Conservation (phyloP, 2,329 filamentous ascomycete genomes). For the Microdochium trichocladiopsis region DNA sequence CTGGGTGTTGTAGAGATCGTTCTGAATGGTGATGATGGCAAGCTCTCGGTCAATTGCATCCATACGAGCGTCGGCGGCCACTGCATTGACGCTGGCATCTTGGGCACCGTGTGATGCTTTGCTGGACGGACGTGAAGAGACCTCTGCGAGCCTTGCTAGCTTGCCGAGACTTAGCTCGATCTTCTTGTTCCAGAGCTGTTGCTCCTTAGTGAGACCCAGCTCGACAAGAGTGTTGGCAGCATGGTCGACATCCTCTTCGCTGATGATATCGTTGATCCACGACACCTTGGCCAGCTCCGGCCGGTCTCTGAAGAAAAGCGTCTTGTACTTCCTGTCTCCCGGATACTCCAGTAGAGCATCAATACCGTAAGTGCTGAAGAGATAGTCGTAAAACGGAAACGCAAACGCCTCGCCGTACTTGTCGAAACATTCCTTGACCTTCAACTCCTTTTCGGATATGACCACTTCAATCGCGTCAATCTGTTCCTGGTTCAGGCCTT, state of each 20-base stretch:
- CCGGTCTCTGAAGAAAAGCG: conserved; percentile 67
- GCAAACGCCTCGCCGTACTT: conserved; percentile 61
- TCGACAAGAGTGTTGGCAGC: conserved; percentile 66
- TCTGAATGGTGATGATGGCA: conserved; percentile 70
- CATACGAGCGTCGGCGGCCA: conserved; percentile 22
- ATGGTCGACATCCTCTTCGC: conserved; percentile 66
- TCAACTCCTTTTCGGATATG: conserved; percentile 37
- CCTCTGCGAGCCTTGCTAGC: conserved; percentile 64
- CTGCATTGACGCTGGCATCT: conserved; percentile 13
- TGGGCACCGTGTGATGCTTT: conserved; percentile 18
- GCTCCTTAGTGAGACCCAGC: conserved; percentile 65
- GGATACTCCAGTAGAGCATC: conserved; percentile 65
- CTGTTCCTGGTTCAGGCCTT: conserved; percentile 24
- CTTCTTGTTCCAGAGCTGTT: conserved; percentile 86
- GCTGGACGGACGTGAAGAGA: conserved; percentile 19
- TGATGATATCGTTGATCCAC: conserved; percentile 90
- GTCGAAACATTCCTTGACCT: conserved; percentile 48
- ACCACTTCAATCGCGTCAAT: conserved; percentile 32
- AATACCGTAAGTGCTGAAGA: conserved; percentile 62
- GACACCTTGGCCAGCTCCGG: conserved; percentile 69
- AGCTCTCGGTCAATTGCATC: conserved; percentile 56
- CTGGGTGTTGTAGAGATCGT: conserved; percentile 60
- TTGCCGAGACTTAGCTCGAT: conserved; percentile 88
- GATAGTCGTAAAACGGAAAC: conserved; percentile 71
- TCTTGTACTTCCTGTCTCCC: conserved; percentile 64